Percentiles rank a stretch among this genome's conserved stretches.
phyloP scores from a whole-genome alignment of 1,139 yeast genomes.

The Pichia terricola region DNA sequence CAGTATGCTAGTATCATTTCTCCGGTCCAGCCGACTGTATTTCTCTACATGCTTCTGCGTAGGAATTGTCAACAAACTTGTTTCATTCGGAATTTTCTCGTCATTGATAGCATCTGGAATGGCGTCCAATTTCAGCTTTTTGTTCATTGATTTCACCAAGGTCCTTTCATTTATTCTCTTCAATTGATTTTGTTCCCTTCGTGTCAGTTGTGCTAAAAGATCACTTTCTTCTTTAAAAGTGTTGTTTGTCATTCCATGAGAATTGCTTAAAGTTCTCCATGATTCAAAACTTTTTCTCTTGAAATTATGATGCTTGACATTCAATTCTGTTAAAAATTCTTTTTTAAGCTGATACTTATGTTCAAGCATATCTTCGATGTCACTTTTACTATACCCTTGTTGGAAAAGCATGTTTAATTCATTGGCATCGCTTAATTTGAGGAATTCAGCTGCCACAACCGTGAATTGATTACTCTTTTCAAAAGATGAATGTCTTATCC shows the following conservation, averaged over 20 bases:
- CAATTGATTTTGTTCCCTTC: too few relatives aligned
- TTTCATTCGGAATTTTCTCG: too few relatives aligned
- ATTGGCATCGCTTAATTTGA: slow-evolving; percentile 18
- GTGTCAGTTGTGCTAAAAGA: too few relatives aligned
- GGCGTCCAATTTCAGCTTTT: too few relatives aligned
- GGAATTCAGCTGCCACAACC: slow-evolving; percentile 24
- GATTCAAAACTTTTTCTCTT: slow-evolving; percentile 20
- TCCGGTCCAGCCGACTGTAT: too few relatives aligned
- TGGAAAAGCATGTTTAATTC: slow-evolving; percentile 19
- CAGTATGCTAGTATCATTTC: too few relatives aligned
- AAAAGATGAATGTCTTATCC: slow-evolving; percentile 19
- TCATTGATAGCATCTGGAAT: too few relatives aligned
- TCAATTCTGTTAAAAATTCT: slow-evolving; percentile 17
- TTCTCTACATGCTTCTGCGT: too few relatives aligned
- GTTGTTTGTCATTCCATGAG: not conserved
- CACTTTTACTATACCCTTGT: slow-evolving; percentile 16
- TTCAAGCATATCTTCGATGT: slow-evolving; percentile 22
- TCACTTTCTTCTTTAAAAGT: slow-evolving; percentile 1
- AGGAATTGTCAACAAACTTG: too few relatives aligned
- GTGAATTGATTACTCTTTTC: slow-evolving; percentile 26
- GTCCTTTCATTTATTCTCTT: too few relatives aligned
- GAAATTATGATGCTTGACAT: slow-evolving; percentile 21
- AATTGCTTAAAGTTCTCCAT: slow-evolving; percentile 7
- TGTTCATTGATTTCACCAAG: too few relatives aligned
- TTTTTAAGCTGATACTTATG: slow-evolving; percentile 21